Base-by-base conservation (phyloP, 352 stramenopile genomes). In the Phytophthora pluvialis region DNA sequence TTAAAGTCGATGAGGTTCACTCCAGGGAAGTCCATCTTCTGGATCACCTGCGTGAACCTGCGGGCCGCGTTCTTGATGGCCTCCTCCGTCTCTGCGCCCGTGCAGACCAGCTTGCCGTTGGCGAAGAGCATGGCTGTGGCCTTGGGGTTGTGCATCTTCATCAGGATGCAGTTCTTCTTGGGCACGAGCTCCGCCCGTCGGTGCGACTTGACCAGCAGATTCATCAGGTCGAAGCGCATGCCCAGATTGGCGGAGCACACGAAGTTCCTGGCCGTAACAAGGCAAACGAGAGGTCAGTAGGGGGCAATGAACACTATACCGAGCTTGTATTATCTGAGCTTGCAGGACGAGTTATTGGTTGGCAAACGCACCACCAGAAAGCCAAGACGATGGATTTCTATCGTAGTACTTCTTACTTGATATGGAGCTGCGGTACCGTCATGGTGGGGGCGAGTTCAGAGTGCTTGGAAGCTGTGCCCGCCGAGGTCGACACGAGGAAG, bases 1-100 rank as follows among this genome's bases (percentile, higher is more conserved):
- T 93, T 93, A 31, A 95, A 95, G 59, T 95, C 84, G 58, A 93
- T 95, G 54, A 95, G 80, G 60, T 91, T 91, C 26, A 95, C 85
- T 54, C 83, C 81, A 21, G 85, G 85, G 60, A 90, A 88, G 61
- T 93, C 85, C 76, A 93, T 89, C 63, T 92, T 91, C 72, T 95
- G 84, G 54, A 95, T 92, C 61, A 95, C 72, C 52, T 93, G 85
- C 18, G 87, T 93, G 50, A 92, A 92, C 47, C 86, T 83, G 44
- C 86, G 87, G 44, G 87, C 87, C 29, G 78, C 84, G 25, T 70
- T 78, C 58, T 93, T 93, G 64, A 95, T 89, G 31, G 63, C 70
- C 28, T 93, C 87, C 52, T 95, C 87, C 11, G 77, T 81, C 28
- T 88, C 72, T 36, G 83, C 83, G 33, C 87, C 87, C 5, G 83